Evolutionary conservation across 192 early-diverging fungal genomes (phyloP).

Genomic region (Coemansia sp.): DNA sequence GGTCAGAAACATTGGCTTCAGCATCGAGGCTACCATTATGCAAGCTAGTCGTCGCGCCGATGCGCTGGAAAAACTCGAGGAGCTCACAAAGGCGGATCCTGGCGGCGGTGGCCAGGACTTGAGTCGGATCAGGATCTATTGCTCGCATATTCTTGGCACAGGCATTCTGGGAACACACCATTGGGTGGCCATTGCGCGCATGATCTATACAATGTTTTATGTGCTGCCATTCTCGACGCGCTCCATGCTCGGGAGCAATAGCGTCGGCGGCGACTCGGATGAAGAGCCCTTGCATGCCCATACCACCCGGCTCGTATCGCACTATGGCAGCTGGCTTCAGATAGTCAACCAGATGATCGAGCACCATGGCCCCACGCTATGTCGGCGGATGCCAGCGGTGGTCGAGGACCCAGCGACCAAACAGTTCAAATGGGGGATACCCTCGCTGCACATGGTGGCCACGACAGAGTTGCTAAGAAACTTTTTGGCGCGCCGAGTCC

Average conservation of each 20-base stretch:
- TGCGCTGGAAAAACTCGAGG: constrained; percentile 34
- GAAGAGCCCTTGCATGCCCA: constrained; percentile 10
- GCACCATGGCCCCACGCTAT: constrained; percentile 33
- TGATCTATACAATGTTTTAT: constrained; percentile 38
- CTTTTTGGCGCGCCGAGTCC: constrained; percentile 17
- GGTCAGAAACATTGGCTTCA: constrained; percentile 44
- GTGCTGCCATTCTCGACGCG: constrained; percentile 35
- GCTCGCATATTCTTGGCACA: constrained; percentile 30
- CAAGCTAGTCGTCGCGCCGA: constrained; percentile 30
- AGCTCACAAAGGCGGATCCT: constrained; percentile 12
- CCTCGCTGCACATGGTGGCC: constrained; percentile 32
- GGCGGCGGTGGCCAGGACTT: constrained; percentile 8
- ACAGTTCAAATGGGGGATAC: constrained; percentile 48
- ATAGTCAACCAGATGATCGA: constrained; percentile 40
- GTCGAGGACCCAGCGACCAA: constrained; percentile 32
- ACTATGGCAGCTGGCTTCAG: constrained; percentile 38
- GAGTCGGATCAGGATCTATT: constrained; percentile 22
- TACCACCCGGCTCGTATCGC: constrained; percentile 12
- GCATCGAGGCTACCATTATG: constrained; percentile 48
- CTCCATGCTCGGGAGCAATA: constrained; percentile 1
- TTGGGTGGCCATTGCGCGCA: constrained; percentile 38
- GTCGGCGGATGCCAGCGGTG: constrained; percentile 36
- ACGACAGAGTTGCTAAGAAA: constrained; percentile 38
- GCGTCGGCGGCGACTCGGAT: not conserved
- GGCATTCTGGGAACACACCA: constrained; percentile 19